Evolutionary conservation across 2,329 filamentous ascomycete genomes (phyloP).

Genomic region (Talaromyces sp.): DNA sequence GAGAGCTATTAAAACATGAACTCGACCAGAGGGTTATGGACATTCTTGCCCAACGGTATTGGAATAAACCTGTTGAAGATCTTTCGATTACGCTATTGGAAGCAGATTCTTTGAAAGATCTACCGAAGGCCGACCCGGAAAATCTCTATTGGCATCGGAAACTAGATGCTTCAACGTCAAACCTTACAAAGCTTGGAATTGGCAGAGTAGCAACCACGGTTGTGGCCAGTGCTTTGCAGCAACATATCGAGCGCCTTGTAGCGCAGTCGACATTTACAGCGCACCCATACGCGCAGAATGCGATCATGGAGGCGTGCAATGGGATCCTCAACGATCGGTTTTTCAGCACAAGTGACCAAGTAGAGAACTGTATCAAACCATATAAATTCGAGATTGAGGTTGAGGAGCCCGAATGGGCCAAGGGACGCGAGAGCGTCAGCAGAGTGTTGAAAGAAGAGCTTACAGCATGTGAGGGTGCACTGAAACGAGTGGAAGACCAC

Average conservation of each 20-base stretch:
- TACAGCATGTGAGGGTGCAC: constrained; percentile 71
- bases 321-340: constrained; percentile 89
- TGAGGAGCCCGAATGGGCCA: constrained; percentile 80
- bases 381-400: constrained; percentile 98
- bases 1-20: constrained; percentile 82
- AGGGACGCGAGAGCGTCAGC: constrained; percentile 76
- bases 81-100: constrained; percentile 63
- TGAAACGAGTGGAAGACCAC: constrained; percentile 67
- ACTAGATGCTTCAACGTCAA: constrained; percentile 83
- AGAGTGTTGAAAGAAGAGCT: constrained; percentile 82
- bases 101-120: constrained; percentile 65
- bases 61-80: constrained; percentile 92
- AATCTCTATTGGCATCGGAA: constrained; percentile 91
- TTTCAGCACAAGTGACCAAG: constrained; percentile 94
- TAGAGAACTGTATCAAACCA: constrained; percentile 98
- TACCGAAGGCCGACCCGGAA: constrained; percentile 79
- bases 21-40: constrained; percentile 94
- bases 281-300: constrained; percentile 86
- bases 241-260: constrained; percentile 74
- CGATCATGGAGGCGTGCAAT: constrained; percentile 86
- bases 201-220: constrained; percentile 88
- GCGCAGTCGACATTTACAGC: constrained; percentile 75
- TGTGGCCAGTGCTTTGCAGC: constrained; percentile 80
- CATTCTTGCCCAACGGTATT: constrained; percentile 85
- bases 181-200: constrained; percentile 89